Conservation (phyloP, 2,329 filamentous ascomycete genomes). For the Lasiodiplodia gonubiensis region DNA sequence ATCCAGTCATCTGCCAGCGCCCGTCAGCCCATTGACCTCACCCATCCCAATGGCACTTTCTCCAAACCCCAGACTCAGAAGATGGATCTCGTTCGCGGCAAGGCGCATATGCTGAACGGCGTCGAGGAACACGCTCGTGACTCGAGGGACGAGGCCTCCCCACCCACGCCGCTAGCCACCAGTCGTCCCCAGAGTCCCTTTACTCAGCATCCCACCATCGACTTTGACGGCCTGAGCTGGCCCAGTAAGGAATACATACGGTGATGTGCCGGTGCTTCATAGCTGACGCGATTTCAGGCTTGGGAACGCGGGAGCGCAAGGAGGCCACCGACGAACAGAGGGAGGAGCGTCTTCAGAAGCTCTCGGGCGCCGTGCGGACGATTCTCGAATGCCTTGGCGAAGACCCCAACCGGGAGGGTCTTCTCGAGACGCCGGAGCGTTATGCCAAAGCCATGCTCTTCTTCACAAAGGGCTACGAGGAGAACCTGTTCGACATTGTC, state of each 20-base stretch:
- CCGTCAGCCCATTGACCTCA: constrained; percentile 54
- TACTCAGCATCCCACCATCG: constrained; percentile 57
- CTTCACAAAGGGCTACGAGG: constrained; percentile 96
- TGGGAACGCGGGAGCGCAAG: constrained; percentile 67
- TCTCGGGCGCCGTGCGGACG: constrained; percentile 67
- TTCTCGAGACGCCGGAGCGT: constrained; percentile 73
- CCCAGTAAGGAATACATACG: constrained; percentile 49
- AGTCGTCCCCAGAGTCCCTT: constrained; percentile 59
- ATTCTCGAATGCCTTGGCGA: constrained; percentile 71
- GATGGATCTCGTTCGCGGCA: constrained; percentile 2
- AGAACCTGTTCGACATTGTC: constrained; percentile 89
- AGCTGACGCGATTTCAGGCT: constrained; percentile 49
- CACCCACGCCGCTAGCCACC: constrained; percentile 58
- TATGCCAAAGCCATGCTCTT: constrained; percentile 96
- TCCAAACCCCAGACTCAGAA: constrained; percentile 31
- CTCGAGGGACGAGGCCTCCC: constrained; percentile 56
- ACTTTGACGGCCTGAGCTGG: constrained; percentile 63
- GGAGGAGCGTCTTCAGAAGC: constrained; percentile 62
- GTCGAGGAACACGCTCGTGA: constrained; percentile 59
- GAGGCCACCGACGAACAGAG: constrained; percentile 65
- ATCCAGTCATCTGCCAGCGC: constrained; percentile 63
- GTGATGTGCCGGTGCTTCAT: background rate
- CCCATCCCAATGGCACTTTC: constrained; percentile 43
- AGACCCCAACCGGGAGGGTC: constrained; percentile 67
- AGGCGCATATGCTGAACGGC: constrained; percentile 32